A percentile compares a stretch with the other conserved stretches of the same genome.
phyloP scores from a whole-genome alignment of 805 yeast genomes.

The Ogataea chonburiensis region DNA sequence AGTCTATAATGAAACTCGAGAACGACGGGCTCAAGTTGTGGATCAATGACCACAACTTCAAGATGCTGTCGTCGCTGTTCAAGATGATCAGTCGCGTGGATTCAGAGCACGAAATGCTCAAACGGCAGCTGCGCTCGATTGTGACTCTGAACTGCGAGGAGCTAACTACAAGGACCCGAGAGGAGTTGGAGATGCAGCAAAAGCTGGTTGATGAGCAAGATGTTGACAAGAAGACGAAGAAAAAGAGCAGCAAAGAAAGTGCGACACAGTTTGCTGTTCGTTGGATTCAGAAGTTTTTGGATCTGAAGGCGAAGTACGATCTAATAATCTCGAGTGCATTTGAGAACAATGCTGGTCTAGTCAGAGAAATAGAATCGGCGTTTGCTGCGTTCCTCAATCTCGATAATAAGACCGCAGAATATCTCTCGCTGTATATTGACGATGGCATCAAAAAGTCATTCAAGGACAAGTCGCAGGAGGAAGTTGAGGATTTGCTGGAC shows the following conservation, averaged over 20 bases:
- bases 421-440: conserved; percentile 56
- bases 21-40: conserved; percentile 58
- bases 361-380: conserved; percentile 57
- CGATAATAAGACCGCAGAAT: conserved; percentile 50
- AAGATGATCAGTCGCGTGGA: conserved; percentile 54
- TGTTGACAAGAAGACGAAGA: conserved; percentile 18
- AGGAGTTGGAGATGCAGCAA: conserved; percentile 18
- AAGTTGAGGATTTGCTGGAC: conserved; percentile 46
- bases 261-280: conserved; percentile 55
- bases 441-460: conserved; percentile 50
- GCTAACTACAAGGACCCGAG: conserved; percentile 31
- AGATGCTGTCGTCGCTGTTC: conserved; percentile 48
- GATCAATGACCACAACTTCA: conserved; percentile 46
- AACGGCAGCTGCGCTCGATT: conserved; percentile 44
- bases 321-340: conserved; percentile 48
- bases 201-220: conserved; percentile 22
- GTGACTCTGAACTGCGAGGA: conserved; percentile 48
- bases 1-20: conserved; percentile 49
- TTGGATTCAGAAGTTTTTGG: conserved; percentile 64
- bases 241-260: conserved; percentile 31
- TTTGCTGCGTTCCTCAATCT: conserved; percentile 60
- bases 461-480: conserved; percentile 46
- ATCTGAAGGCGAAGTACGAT: conserved; percentile 50
- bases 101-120: conserved; percentile 47
- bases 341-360: conserved; percentile 46